Evolutionary conservation across 441 rosid genomes (phyloP), one percentile per base, ranked within the genome.

Genomic region (Manihot esculenta): DNA sequence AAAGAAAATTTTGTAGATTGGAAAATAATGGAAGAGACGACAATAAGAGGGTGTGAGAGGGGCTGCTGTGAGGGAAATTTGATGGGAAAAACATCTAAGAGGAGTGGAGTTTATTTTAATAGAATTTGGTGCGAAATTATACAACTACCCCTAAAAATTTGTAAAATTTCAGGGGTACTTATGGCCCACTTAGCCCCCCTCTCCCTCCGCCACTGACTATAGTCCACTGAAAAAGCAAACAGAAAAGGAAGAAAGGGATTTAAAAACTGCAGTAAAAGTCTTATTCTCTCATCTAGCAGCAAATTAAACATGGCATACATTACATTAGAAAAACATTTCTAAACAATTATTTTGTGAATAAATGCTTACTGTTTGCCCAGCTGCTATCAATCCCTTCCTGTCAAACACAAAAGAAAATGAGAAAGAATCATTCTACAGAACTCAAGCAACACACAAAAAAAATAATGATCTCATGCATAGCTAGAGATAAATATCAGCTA

Each of bases 331-430:
- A 30, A 5, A 13, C 27, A 13, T 27, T 41, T 53, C 21, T 13
- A 20, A 18, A 27, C 3, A 17, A 41, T 20, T 38, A 38, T 38
- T 38, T 65, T 61, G 9, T 51, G 68, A 66, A 51, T 12, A 76
- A 64, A 45, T 44, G 64, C 97, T 91, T 82, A 91, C 97, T 20
- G 9, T 30, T 69, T 88, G 17, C 70, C 98, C 98, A 48, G 92
- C 84, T 14, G 74, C 79, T 66, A 86, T 17, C 77, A 95, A 72
- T 71, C 84, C 88, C 80, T 75, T 58, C 77, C 99, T 95, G 87
- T 15, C 38, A 73, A 72, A 50, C n/a, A 69, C 53, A 66, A 73
- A 20, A 23, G 38, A 62, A 20, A 15, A 35, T 20, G 1, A 49
- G 73, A 23, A 54, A 35, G 24, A 18, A 56, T 30, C 33, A 71